phyloP scores from a whole-genome alignment of 2,329 filamentous ascomycete species.

The Aspergillus hortae region DNA sequence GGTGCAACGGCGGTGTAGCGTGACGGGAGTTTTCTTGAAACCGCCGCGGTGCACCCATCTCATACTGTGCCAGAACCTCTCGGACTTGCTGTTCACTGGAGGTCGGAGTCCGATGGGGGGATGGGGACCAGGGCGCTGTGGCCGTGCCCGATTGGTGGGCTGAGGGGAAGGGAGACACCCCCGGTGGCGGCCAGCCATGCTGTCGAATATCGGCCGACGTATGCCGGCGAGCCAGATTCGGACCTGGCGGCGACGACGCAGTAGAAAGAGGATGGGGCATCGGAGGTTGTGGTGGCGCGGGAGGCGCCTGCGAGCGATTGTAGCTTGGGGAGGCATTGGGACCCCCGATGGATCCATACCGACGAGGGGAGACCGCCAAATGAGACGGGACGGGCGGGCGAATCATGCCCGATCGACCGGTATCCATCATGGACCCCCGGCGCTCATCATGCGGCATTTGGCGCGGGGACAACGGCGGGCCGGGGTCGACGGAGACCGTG shows the following conservation, averaged over 20 bases:
- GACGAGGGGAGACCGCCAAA: slow-evolving; percentile 71
- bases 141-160: slow-evolving; percentile 61
- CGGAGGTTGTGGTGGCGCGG: slow-evolving; percentile 66
- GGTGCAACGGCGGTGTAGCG: slow-evolving; percentile 50
- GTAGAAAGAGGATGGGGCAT: slow-evolving; percentile 60
- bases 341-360: slow-evolving; percentile 81
- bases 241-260: slow-evolving; percentile 54
- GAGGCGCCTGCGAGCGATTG: slow-evolving; percentile 64
- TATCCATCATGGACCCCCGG: slow-evolving; percentile 63
- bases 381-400: slow-evolving; percentile 78
- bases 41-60: slow-evolving; percentile 55
- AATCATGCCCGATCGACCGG: slow-evolving; percentile 63
- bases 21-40: slow-evolving; percentile 48
- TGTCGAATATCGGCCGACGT: slow-evolving; percentile 94
- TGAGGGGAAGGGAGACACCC: slow-evolving; percentile 64
- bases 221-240: slow-evolving; percentile 75
- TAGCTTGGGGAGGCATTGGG: slow-evolving; percentile 69
- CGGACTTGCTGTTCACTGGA: slow-evolving; percentile 60
- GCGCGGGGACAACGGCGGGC: slow-evolving; percentile 75
- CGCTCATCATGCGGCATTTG: slow-evolving; percentile 85
- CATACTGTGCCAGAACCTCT: slow-evolving; percentile 62
- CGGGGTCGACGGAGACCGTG: slow-evolving; percentile 61
- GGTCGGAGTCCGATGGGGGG: slow-evolving; percentile 52
- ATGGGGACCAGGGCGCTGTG: slow-evolving; percentile 64
- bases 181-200: slow-evolving; percentile 65